A percentile compares a stretch with the other conserved stretches of the same genome.
Conservation (phyloP, 225 moss, liverwort and hornwort genomes). For the Antitrichia curtipendula region DNA sequence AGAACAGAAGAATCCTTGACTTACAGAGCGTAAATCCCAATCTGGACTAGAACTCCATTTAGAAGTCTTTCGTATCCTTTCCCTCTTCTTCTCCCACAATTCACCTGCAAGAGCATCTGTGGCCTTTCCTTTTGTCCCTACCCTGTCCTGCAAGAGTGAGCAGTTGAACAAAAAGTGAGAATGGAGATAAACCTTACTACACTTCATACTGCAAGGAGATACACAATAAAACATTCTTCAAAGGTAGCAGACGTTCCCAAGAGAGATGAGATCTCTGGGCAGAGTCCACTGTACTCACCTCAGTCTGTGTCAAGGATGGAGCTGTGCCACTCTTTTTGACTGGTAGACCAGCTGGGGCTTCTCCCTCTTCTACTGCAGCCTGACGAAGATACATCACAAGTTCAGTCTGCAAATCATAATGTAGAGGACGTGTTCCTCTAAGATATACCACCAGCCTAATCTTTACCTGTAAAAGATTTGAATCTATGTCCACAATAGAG, state of each 20-base stretch:
- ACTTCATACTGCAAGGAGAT: neutral
- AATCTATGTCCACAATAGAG: neutral
- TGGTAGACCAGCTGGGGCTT: constrained; percentile 95
- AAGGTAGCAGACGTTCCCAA: neutral
- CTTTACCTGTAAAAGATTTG: neutral
- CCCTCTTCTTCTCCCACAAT: constrained; percentile 87
- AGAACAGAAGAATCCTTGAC: constrained; percentile 1
- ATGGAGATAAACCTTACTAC: neutral
- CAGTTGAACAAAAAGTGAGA: neutral
- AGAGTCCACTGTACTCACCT: constrained; percentile 14
- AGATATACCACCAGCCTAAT: neutral
- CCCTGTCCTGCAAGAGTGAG: constrained; percentile 51
- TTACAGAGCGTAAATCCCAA: constrained; percentile 96
- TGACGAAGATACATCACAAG: constrained; percentile 10
- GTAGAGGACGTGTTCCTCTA: neutral
- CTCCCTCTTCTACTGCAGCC: constrained; percentile 98
- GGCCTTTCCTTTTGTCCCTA: constrained; percentile 58
- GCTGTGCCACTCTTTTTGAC: constrained; percentile 76
- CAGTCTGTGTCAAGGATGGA: constrained; percentile 63
- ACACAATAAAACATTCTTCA: neutral
- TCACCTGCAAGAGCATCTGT: constrained; percentile 98
- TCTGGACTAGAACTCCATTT: constrained; percentile 74
- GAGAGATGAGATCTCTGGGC: neutral
- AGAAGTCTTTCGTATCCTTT: constrained; percentile 71
- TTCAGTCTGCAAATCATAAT: neutral